These are phyloP conservation scores for Ligustrum vulgare DNA, from an alignment of 257 asterid species.

Conservation along the genomic window DNA sequence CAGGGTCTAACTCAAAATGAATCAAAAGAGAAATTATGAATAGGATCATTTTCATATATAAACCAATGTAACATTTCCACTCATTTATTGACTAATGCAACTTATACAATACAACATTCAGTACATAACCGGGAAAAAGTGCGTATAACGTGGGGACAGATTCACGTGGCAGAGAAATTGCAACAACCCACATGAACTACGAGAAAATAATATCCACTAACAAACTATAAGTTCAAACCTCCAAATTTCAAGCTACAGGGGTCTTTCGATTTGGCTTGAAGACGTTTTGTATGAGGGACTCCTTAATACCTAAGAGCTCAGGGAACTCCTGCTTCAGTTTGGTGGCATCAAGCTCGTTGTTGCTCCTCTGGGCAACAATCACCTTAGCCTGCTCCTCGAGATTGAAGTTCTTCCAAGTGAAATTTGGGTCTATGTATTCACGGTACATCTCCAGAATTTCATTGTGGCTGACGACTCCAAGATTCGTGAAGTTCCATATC, in stretches of 20 bases:
- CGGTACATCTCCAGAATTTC: slow-evolving; percentile 78
- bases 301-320: slow-evolving; percentile 62
- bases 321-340: slow-evolving; percentile 71
- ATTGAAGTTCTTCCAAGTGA: slow-evolving; percentile 65
- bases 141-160: slow-evolving; percentile 20
- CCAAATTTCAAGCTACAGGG: slow-evolving; percentile 39
- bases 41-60: neutral
- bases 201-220: slow-evolving; percentile 17
- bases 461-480: slow-evolving; percentile 83
- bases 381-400: slow-evolving; percentile 94
- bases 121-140: slow-evolving; percentile 10
- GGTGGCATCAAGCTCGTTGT: slow-evolving; percentile 71
- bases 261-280: slow-evolving; percentile 74
- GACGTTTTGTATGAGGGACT: slow-evolving; percentile 61
- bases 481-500: slow-evolving; percentile 78
- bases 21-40: neutral
- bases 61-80: slow-evolving; percentile 16
- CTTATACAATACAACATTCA: slow-evolving; percentile 27
- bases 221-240: slow-evolving; percentile 19
- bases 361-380: slow-evolving; percentile 76
- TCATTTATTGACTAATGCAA: slow-evolving; percentile 19
- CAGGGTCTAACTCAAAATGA: neutral
- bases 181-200: slow-evolving; percentile 7
- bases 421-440: slow-evolving; percentile 62
- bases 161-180: neutral